Percentiles rank a stretch among this genome's conserved stretches.
Conservation (phyloP, 257 asterid species). For the Lantana camara region DNA sequence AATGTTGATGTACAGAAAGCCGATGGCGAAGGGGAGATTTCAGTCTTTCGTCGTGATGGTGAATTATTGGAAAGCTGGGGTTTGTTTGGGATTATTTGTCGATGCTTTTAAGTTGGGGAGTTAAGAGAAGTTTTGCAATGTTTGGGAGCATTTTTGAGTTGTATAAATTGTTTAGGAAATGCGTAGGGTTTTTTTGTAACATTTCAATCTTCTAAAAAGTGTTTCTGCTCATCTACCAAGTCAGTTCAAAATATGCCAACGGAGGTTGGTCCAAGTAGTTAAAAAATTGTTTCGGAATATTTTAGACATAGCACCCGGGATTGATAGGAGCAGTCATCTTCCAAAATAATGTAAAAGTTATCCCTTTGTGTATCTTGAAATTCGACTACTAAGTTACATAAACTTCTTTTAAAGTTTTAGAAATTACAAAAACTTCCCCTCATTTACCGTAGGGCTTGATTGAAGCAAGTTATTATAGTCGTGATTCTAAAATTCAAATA, state of each 20-base stretch:
- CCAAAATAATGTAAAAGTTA: too few species aligned
- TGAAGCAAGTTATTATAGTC: too few species aligned
- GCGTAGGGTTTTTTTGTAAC: slow-evolving; percentile 2
- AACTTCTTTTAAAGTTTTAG: too few species aligned
- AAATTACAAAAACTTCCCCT: too few species aligned
- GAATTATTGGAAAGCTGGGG: slow-evolving; percentile 97
- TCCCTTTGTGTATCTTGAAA: too few species aligned
- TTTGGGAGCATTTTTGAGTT: neutral
- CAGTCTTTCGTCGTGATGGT: slow-evolving; percentile 78
- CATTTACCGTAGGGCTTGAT: too few species aligned
- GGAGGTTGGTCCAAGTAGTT: too few species aligned
- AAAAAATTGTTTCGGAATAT: too few species aligned
- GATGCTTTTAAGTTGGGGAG: slow-evolving; percentile 99
- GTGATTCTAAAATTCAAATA: too few species aligned
- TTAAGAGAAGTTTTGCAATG: slow-evolving; percentile 40
- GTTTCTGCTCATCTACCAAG: neutral
- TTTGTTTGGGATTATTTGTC: slow-evolving; percentile 94
- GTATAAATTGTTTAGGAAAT: slow-evolving; percentile 22
- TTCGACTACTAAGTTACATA: too few species aligned
- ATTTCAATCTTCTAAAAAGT: slow-evolving; percentile 3
- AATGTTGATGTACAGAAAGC: slow-evolving; percentile 86
- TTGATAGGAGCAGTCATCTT: too few species aligned
- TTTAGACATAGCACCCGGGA: too few species aligned
- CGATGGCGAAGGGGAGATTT: slow-evolving; percentile 56
- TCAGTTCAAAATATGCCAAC: neutral